phyloP scores from a whole-genome alignment of 129 eudicot species.

The Flaveria linearis region DNA sequence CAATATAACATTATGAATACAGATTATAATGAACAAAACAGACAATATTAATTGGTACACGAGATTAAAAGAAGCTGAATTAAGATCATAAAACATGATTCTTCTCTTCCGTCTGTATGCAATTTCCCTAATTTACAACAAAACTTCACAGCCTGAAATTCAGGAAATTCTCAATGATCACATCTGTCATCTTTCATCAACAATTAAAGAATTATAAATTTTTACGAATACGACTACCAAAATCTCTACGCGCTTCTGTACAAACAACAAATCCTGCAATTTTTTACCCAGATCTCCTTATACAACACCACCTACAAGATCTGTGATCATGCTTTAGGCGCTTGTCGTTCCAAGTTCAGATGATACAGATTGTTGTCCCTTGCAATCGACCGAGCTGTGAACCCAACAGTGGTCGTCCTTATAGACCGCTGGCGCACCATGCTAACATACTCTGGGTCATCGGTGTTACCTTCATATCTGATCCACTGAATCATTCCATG shows the following conservation, averaged over 20 bases:
- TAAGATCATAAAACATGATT: constrained; percentile 14
- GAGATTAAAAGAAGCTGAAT: too few relatives aligned
- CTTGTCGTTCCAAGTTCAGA: constrained; percentile 44
- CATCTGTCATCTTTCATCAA: constrained; percentile 2
- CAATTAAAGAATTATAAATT: constrained; percentile 24
- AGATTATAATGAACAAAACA: too few relatives aligned
- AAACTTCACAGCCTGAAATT: constrained; percentile 22
- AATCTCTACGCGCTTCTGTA: constrained; percentile 32
- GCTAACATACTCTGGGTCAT: constrained; percentile 66
- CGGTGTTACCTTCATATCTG: constrained; percentile 61
- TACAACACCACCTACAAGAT: not conserved
- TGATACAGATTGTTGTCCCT: constrained; percentile 40
- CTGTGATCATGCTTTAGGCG: constrained; percentile 24
- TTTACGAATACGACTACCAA: constrained; percentile 7
- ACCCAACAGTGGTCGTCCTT: constrained; percentile 64
- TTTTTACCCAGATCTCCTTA: not conserved
- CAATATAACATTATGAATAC: too few relatives aligned
- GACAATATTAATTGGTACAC: too few relatives aligned
- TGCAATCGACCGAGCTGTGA: constrained; percentile 63
- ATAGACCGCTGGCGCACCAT: constrained; percentile 72
- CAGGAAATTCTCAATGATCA: constrained; percentile 17
- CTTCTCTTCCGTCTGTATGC: constrained; percentile 22
- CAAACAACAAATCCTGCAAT: constrained; percentile 23
- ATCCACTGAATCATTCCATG: constrained; percentile 87
- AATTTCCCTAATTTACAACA: constrained; percentile 40